Evolutionary conservation across 1,139 yeast genomes (phyloP), one percentile per base, ranked within the genome.

Genomic region (Saccharomycopsis crataegensis): DNA sequence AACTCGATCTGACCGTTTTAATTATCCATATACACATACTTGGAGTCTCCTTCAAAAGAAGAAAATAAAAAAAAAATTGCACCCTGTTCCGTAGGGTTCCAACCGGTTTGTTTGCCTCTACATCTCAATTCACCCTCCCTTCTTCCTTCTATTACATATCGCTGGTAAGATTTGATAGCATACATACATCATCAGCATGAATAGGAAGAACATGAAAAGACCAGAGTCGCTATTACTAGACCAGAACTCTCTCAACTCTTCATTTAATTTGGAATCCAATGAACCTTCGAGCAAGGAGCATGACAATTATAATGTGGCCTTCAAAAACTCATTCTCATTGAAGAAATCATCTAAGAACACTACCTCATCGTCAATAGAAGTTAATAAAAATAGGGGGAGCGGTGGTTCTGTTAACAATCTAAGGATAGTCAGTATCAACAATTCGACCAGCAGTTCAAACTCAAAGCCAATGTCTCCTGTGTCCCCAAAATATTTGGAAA

Each of bases 141-240:
- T 12, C 47, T 14, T 9, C 8, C 28, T 42, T 14, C 12, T 12
- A 48, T 11, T 14, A n/a, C 28, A 28, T 14, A 37, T 4, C 41
- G 16, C 41, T 37, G 28, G 28, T 37, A 2, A 37, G 16, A 37
- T 37, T 14, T 37, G 41, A 37, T 37, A 14, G 4, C 41, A 4
- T 37, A 32, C 17, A 41, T 6, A 9, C 31, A 34, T 17, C 16
- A 33, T 17, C 16, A 33, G 22, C 32, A 56, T 56, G 58, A 53
- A 56, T 42, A 42, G 58, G 46, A 54, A 56, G 48, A 54, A 56
- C 36, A 54, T 56, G 28, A 54, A 56, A 31, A 37, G 58, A 42
- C 58, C 58, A 32, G 58, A 56, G 48, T 51, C 55, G 14, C 41
- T 56, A 12, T 32, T 49, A n/a, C 42, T 54, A 8, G 57, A 54